Evolutionary conservation across 139 green algal genomes (phyloP).

Genomic region (Haematococcus lacustris): DNA sequence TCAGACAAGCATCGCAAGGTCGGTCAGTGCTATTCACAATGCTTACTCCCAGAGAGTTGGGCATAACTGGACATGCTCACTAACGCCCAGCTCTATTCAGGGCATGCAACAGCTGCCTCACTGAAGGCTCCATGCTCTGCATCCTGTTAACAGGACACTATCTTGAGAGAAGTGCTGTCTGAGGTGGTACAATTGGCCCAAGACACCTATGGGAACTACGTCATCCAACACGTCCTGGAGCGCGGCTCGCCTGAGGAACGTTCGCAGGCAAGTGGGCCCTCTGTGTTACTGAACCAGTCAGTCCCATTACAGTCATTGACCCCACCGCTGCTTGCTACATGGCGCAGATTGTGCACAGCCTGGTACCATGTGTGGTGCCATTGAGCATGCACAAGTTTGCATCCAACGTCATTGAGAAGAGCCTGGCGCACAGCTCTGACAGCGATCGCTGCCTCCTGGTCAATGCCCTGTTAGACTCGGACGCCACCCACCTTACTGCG

Average conservation of each 20-base stretch:
- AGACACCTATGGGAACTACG: conserved; percentile 94
- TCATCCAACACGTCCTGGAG: conserved; percentile 81
- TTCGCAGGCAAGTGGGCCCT: conserved; percentile 31
- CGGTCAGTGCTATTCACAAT: too few relatives aligned
- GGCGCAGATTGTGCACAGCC: conserved; percentile 36
- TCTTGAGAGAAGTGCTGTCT: too few relatives aligned
- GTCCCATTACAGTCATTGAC: too few relatives aligned
- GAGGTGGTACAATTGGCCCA: too few relatives aligned
- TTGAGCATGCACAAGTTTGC: conserved; percentile 91
- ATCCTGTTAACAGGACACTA: too few relatives aligned
- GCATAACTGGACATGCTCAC: too few relatives aligned
- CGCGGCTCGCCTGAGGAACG: conserved; percentile 36
- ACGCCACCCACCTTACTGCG: too few relatives aligned
- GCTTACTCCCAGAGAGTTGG: too few relatives aligned
- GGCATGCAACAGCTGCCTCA: too few relatives aligned
- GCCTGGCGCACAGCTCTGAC: conserved; percentile 57
- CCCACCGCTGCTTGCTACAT: too few relatives aligned
- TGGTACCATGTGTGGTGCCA: conserved; percentile 52
- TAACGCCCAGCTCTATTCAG: too few relatives aligned
- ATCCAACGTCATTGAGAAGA: conserved; percentile 90
- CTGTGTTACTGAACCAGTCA: not conserved
- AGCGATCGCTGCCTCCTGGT: conserved; percentile 59
- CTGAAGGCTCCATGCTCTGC: too few relatives aligned
- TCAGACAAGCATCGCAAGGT: conserved; percentile 18
- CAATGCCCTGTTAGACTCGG: conserved; percentile 48